phyloP scores from a whole-genome alignment of 176 grass and related monocot species.

The Aechmea fasciata region DNA sequence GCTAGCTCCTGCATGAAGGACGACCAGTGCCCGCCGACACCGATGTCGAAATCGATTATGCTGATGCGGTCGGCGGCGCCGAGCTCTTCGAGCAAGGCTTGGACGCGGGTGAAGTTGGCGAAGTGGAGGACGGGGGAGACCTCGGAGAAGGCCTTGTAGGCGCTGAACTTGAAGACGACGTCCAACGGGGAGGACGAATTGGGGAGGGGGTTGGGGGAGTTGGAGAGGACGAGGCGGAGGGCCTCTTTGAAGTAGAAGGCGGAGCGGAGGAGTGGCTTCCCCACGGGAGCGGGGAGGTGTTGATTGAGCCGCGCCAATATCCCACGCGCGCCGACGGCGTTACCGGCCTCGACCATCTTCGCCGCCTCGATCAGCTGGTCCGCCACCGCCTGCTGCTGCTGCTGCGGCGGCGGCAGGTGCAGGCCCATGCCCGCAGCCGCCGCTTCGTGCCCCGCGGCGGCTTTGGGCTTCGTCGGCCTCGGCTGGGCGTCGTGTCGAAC shows the following conservation, averaged over 20 bases:
- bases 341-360: constrained; percentile 64
- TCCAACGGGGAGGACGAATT: constrained; percentile 28
- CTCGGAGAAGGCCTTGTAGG: constrained; percentile 50
- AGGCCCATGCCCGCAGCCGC: too few species aligned
- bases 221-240: constrained; percentile 23
- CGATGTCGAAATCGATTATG: constrained; percentile 44
- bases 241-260: constrained; percentile 32
- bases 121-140: constrained; percentile 49
- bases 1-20: constrained; percentile 64
- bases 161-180: constrained; percentile 45
- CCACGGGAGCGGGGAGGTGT: neutral
- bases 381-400: constrained; percentile 27
- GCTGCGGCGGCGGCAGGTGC: constrained; percentile 31
- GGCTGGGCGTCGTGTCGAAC: constrained; percentile 13
- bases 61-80: constrained; percentile 25
- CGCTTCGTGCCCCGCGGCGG: too few species aligned
- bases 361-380: constrained; percentile 61
- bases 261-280: constrained; percentile 39
- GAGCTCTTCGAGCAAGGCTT: constrained; percentile 46
- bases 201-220: neutral
- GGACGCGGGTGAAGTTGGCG: constrained; percentile 42
- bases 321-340: constrained; percentile 61
- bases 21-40: constrained; percentile 40
- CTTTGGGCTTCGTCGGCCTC: constrained; percentile 11
- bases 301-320: constrained; percentile 99